A percentile compares a stretch with the other conserved stretches of the same genome.
Conservation (phyloP, 805 yeast genomes). For the Sugiyamaella valdiviana region DNA sequence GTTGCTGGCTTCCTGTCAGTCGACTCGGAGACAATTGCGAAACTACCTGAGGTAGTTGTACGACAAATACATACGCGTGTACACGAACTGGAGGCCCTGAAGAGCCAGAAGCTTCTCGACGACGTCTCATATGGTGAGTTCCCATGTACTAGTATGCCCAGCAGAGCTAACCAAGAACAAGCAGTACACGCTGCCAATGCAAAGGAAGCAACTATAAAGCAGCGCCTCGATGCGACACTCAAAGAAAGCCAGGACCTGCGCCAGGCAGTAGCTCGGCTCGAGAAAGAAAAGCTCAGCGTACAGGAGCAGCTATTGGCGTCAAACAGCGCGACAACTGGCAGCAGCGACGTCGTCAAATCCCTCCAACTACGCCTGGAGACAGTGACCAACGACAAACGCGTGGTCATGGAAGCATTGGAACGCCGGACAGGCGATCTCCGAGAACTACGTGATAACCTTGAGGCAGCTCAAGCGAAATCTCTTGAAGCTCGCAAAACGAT, state of each 20-base stretch:
- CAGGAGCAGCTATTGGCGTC: constrained; percentile 32
- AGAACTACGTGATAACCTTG: constrained; percentile 36
- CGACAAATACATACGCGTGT: constrained; percentile 18
- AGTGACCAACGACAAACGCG: constrained; percentile 24
- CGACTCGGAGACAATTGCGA: constrained; percentile 13
- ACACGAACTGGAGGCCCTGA: constrained; percentile 21
- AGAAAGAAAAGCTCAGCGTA: constrained; percentile 35
- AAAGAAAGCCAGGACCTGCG: constrained; percentile 24
- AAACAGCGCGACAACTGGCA: constrained; percentile 2
- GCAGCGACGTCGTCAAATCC: constrained; percentile 7
- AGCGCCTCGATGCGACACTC: not conserved
- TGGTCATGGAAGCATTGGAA: constrained; percentile 27
- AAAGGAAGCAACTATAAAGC: constrained; percentile 4
- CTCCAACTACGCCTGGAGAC: constrained; percentile 19
- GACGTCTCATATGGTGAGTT: constrained; percentile 22
- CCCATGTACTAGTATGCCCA: not conserved
- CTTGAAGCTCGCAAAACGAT: constrained; percentile 37
- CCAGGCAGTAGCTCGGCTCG: constrained; percentile 36
- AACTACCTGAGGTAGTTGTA: constrained; percentile 16
- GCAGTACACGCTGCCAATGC: constrained; percentile 10
- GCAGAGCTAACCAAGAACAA: constrained; percentile 10
- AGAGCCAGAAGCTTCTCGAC: constrained; percentile 23
- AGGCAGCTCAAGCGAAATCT: constrained; percentile 32
- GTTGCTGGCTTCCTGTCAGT: constrained; percentile 17
- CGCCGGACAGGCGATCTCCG: constrained; percentile 26